A percentile compares a stretch with the other conserved stretches of the same genome.
These are phyloP conservation scores for Davidsoniella eucalypti DNA, from an alignment of 2,329 filamentous ascomycete species.

Conservation along the genomic window DNA sequence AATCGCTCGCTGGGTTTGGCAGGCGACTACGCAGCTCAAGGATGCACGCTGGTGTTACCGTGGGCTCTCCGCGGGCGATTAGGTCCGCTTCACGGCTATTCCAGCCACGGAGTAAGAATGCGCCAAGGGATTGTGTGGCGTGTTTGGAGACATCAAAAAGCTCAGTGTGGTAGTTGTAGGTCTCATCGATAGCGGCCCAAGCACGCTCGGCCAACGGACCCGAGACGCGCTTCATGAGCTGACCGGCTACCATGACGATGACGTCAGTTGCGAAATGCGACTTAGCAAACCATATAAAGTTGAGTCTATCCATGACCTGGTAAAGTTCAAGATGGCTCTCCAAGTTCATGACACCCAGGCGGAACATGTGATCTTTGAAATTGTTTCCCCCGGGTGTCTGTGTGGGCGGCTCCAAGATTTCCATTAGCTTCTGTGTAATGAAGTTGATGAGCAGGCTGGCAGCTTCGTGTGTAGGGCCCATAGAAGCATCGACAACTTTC, in stretches of 20 bases:
- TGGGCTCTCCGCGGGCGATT: constrained; percentile 20
- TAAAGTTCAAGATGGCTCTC: constrained; percentile 32
- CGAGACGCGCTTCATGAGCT: constrained; percentile 31
- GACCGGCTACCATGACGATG: constrained; percentile 37
- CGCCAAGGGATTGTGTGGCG: constrained; percentile 17
- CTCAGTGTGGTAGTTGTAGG: constrained; percentile 34
- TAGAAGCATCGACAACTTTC: constrained; percentile 33
- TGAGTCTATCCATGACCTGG: constrained; percentile 24
- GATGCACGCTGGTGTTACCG: constrained; percentile 30
- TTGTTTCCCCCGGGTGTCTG: constrained; percentile 34
- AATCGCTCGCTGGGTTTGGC: constrained; percentile 20
- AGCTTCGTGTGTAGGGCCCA: constrained; percentile 35
- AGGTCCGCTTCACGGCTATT: constrained; percentile 29
- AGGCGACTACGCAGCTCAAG: constrained; percentile 27
- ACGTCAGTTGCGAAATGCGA: constrained; percentile 39
- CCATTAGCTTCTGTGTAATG: constrained; percentile 32
- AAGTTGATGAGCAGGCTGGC: constrained; percentile 31
- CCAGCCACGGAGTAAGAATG: constrained; percentile 22
- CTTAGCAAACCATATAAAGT: constrained; percentile 39
- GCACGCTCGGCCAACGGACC: constrained; percentile 36
- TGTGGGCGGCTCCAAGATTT: constrained; percentile 30
- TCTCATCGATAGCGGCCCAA: constrained; percentile 30
- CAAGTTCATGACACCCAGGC: constrained; percentile 31
- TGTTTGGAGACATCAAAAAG: constrained; percentile 32
- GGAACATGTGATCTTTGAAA: constrained; percentile 38